Conservation (phyloP, 345 rosid genomes). For the Syzygium jambos region DNA sequence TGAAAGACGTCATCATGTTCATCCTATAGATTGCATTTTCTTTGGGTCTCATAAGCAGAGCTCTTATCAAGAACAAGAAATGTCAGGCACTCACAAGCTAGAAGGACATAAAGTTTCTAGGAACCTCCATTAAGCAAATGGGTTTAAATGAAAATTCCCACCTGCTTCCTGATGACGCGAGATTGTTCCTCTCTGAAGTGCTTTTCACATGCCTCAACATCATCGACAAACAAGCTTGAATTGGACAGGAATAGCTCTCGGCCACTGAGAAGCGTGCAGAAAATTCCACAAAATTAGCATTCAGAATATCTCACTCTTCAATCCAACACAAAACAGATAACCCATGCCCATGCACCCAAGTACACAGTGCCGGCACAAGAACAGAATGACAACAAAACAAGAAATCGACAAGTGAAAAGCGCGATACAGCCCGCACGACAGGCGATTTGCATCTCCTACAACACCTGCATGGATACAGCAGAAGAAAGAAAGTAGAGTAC, state of each 20-base stretch:
- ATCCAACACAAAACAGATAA: neutral
- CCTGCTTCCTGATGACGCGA: slow-evolving; percentile 23
- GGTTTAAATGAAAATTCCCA: neutral
- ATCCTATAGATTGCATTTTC: neutral
- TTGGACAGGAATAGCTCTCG: slow-evolving; percentile 56
- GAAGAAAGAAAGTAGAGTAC: slow-evolving; percentile 11
- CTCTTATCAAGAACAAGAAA: neutral
- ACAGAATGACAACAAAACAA: neutral
- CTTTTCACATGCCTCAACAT: slow-evolving; percentile 48
- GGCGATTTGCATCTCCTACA: neutral
- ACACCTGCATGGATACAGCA: neutral
- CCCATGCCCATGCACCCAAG: neutral
- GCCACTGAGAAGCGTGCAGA: slow-evolving; percentile 31
- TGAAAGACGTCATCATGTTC: neutral
- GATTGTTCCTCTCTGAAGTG: slow-evolving; percentile 44
- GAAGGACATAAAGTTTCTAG: neutral
- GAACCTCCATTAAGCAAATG: neutral
- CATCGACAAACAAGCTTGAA: slow-evolving; percentile 55
- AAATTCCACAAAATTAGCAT: neutral
- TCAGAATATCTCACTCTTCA: neutral
- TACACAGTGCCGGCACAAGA: neutral
- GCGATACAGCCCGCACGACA: neutral
- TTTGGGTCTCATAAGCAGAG: neutral
- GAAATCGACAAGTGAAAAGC: neutral
- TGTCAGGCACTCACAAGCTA: neutral